Base-by-base conservation (phyloP, 164 flowering plant genomes). In the Vitis labrusca region DNA sequence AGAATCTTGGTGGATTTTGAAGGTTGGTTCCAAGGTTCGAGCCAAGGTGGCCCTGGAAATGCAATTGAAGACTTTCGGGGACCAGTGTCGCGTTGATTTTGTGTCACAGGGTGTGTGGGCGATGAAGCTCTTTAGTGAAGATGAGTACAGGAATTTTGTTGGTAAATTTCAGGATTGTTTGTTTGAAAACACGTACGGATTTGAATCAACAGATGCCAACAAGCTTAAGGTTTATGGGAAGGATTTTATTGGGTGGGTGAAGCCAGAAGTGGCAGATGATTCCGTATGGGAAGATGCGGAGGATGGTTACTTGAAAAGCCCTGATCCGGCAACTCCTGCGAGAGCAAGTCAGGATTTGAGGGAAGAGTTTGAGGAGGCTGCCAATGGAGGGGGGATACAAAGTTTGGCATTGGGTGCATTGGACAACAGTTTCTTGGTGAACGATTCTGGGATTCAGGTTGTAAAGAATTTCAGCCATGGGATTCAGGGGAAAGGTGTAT, bases 401-500 rank as follows among this genome's bases (percentile, higher is more conserved):
- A 93, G 97, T 80, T 78, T 96, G 83, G 97, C 99, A 0, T 77
- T 96, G 74, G 99, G 99, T 65, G 99, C 99, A 1, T 72, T 96
- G 85, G 99, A 88, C 65, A 93, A 96, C 64, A 96, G 99, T 81
- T 96, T 96, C 74, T 72, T 93, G 73, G 98, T 96, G 11, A 81
- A 89, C 64, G 76, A 86, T 72, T 84, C 89, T 15, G 97, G 99
- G 6, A 88, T 96, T 77, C 97, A 96, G 76, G 99, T 93, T 68
- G 97, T 96, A 16, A 96, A 87, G 87, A 96, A 96, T 73, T 89
- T 82, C 63, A 83, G 83, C 53, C 93, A 91, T 79, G 99, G 99
- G 29, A 81, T 96, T 72, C 99, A 90, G 50, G 99, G 98, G 63
- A 91, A 96, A 68, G 99, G 99, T 14, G 89, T 80, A 11, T 83